Percentiles rank a stretch among this genome's conserved stretches.
phyloP scores from a whole-genome alignment of 2,329 filamentous ascomycete genomes.

The Cyanodermella asteris region DNA sequence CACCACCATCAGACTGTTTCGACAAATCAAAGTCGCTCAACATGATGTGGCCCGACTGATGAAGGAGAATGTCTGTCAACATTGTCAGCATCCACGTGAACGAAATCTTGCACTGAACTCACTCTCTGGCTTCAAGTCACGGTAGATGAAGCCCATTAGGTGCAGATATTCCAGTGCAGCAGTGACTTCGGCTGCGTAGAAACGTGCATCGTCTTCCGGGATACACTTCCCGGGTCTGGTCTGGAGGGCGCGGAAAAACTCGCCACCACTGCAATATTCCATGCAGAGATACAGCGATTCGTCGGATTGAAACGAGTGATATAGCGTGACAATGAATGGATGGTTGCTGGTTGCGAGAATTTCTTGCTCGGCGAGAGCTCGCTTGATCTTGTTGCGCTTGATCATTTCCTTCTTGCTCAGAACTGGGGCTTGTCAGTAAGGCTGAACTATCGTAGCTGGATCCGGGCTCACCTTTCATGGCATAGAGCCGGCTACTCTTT shows the following conservation, averaged over 20 bases:
- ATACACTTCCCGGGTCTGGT: constrained; percentile 95
- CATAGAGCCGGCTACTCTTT: constrained; percentile 85
- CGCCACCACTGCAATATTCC: constrained; percentile 97
- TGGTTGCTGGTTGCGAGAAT: constrained; percentile 97
- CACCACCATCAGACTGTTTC: constrained; percentile 89
- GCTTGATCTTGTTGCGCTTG: constrained; percentile 99
- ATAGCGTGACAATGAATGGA: constrained; percentile 94
- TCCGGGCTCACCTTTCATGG: constrained; percentile 69
- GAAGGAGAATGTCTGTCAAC: constrained; percentile 69
- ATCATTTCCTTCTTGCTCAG: constrained; percentile 99
- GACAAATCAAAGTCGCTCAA: constrained; percentile 96
- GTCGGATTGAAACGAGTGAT: constrained; percentile 97
- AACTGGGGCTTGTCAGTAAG: constrained; percentile 36
- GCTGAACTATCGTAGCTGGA: background rate
- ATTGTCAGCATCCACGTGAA: constrained; percentile 9
- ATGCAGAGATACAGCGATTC: constrained; percentile 98
- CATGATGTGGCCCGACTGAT: constrained; percentile 99
- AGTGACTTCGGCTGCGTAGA: constrained; percentile 94
- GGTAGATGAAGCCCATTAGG: constrained; percentile 98
- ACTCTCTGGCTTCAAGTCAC: constrained; percentile 95
- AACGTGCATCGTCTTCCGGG: constrained; percentile 84
- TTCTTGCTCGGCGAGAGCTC: constrained; percentile 89
- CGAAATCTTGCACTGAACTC: constrained; percentile 18
- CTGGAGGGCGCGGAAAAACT: constrained; percentile 93
- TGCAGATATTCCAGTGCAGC: constrained; percentile 92